phyloP scores from a whole-genome alignment of 331 rosid species.

The Malus hybrid region DNA sequence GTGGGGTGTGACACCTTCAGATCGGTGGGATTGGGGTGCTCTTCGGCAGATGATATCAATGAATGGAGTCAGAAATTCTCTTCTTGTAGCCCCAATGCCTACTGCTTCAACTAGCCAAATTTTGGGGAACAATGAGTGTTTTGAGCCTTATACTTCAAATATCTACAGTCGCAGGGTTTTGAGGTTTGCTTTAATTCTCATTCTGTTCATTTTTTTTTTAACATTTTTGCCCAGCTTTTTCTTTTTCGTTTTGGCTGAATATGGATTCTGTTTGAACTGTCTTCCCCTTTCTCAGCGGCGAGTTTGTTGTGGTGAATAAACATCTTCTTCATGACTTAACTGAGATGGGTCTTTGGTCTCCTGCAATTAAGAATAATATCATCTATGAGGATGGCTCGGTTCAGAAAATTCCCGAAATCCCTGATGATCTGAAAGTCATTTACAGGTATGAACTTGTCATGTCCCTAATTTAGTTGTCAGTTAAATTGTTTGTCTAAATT shows the following conservation, averaged over 20 bases:
- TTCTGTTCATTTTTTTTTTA: background rate
- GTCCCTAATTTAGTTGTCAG: background rate
- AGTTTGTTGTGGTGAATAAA: conserved; percentile 97
- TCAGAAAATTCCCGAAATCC: conserved; percentile 61
- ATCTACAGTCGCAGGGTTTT: conserved; percentile 89
- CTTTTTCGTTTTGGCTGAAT: background rate
- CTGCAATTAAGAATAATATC: conserved; percentile 66
- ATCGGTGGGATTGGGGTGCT: conserved; percentile 73
- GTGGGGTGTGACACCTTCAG: conserved; percentile 79
- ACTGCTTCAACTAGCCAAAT: conserved; percentile 98
- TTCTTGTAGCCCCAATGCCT: conserved; percentile 96
- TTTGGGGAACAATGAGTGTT: conserved; percentile 97
- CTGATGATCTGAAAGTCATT: conserved; percentile 61
- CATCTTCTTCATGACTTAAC: conserved; percentile 88
- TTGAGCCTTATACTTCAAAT: conserved; percentile 96
- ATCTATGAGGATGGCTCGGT: conserved; percentile 79
- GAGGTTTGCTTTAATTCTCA: conserved; percentile 43
- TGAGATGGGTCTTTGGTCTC: conserved; percentile 97
- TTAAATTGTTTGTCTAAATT: background rate
- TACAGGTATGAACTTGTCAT: conserved; percentile 57
- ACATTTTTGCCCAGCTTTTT: background rate
- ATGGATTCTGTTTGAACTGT: conserved; percentile 7
- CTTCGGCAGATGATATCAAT: conserved; percentile 47
- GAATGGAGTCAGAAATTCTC: conserved; percentile 82
- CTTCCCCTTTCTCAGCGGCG: conserved; percentile 49